Evolutionary conservation across 208 protist genomes (phyloP).

Genomic region (Trypanosoma scelopori): DNA sequence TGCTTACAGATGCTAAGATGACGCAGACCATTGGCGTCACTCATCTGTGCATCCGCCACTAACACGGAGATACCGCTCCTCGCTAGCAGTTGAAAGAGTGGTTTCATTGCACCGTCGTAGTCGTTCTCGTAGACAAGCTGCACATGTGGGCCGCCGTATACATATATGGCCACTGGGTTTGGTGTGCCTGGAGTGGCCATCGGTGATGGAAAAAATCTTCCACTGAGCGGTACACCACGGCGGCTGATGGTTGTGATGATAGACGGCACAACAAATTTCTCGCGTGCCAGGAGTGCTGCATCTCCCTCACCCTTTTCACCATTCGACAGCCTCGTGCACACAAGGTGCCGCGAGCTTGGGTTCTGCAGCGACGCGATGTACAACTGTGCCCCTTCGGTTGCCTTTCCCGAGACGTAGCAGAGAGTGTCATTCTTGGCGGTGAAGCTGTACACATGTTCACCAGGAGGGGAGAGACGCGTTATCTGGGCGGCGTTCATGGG

Average conservation of each 20-base stretch:
- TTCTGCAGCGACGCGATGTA: conserved; percentile 29
- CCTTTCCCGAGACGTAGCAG: conserved; percentile 56
- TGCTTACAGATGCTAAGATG: conserved; percentile 80
- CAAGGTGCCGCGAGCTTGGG: background rate
- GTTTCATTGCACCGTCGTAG: conserved; percentile 43
- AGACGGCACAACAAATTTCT: conserved; percentile 39
- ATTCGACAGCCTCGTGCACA: conserved; percentile 1
- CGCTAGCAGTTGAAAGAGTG: conserved; percentile 65
- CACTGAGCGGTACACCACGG: conserved; percentile 71
- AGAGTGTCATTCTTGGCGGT: conserved; percentile 38
- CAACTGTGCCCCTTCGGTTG: conserved; percentile 41
- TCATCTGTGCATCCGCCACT: conserved; percentile 87
- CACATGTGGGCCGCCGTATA: conserved; percentile 89
- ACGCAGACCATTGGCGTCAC: conserved; percentile 78
- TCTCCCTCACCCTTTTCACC: background rate
- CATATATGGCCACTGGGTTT: conserved; percentile 62
- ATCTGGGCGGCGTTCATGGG: conserved; percentile 22
- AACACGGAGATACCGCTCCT: conserved; percentile 73
- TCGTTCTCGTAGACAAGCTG: conserved; percentile 80
- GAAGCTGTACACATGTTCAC: conserved; percentile 62
- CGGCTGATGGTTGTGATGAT: conserved; percentile 62
- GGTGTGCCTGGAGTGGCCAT: conserved; percentile 13
- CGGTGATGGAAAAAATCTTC: conserved; percentile 60
- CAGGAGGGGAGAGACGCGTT: conserved; percentile 37
- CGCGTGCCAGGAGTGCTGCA: background rate